phyloP scores from a whole-genome alignment of 2,329 filamentous ascomycete genomes.

The Grosmannia serpens region DNA sequence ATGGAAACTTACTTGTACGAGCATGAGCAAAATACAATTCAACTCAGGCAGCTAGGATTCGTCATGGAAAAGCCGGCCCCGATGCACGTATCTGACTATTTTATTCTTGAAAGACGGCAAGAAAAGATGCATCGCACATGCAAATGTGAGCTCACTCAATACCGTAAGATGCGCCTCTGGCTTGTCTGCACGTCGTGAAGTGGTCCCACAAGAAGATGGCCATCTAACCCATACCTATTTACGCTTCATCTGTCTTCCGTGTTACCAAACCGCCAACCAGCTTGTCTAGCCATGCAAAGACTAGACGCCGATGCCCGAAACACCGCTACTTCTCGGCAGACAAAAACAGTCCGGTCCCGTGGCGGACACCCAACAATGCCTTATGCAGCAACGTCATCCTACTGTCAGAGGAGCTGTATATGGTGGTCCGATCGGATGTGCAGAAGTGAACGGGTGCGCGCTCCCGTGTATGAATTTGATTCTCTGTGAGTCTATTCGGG shows the following conservation, averaged over 20 bases:
- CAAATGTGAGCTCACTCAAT: not conserved
- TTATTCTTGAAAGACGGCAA: not conserved
- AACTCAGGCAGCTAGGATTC: not conserved
- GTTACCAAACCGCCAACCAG: not conserved
- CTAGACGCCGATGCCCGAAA: not conserved
- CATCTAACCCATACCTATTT: not conserved
- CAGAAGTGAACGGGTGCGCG: not conserved
- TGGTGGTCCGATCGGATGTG: too few species aligned
- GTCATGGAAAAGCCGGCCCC: not conserved
- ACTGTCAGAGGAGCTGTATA: not conserved
- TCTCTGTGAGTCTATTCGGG: not conserved
- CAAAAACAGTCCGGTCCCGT: too few species aligned
- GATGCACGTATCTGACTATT: not conserved
- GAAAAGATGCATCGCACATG: too few species aligned
- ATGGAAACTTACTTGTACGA: not conserved
- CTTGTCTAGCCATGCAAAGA: not conserved
- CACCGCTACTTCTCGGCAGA: not conserved
- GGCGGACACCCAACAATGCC: too few species aligned
- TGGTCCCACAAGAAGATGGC: not conserved
- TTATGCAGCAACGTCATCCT: not conserved
- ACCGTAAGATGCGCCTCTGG: not conserved
- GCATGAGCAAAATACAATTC: not conserved
- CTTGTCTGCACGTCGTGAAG: not conserved
- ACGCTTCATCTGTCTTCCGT: not conserved
- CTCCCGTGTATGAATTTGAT: not conserved